Conservation (phyloP, 73 alveolate genomes). For the Paramecium octaurelia region DNA sequence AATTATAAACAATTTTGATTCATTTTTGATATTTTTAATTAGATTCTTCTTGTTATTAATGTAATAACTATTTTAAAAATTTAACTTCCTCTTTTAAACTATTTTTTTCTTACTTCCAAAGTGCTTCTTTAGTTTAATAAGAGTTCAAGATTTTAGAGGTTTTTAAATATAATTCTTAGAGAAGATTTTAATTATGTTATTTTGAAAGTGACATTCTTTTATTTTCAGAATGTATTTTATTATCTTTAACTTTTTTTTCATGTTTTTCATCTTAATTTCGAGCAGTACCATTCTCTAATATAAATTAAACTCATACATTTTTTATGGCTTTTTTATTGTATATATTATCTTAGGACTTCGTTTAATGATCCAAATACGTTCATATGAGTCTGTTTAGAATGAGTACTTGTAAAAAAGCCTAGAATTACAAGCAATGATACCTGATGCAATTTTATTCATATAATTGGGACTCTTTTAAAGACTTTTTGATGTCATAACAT, state of each 20-base stretch:
- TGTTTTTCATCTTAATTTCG: background rate
- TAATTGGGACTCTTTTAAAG: background rate
- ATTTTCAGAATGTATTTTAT: background rate
- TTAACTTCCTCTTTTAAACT: background rate
- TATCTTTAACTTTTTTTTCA: background rate
- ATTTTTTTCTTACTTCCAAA: background rate
- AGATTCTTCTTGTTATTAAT: background rate
- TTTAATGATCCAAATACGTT: constrained; percentile 9
- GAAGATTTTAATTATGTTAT: background rate
- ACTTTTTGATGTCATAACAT: background rate
- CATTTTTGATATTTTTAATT: background rate
- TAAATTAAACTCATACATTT: background rate
- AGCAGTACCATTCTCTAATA: background rate
- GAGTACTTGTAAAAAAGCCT: constrained; percentile 17
- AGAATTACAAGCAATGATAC: background rate
- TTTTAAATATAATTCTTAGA: background rate
- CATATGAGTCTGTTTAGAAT: background rate
- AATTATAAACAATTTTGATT: background rate
- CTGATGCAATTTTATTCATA: background rate
- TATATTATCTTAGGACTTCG: background rate
- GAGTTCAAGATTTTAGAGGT: background rate
- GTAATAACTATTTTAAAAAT: constrained; percentile 7
- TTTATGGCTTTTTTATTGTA: background rate
- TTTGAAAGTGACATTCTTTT: background rate
- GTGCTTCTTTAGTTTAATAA: background rate